Conservation (phyloP, 495 filamentous ascomycete genomes). For the Thozetella sp. region DNA sequence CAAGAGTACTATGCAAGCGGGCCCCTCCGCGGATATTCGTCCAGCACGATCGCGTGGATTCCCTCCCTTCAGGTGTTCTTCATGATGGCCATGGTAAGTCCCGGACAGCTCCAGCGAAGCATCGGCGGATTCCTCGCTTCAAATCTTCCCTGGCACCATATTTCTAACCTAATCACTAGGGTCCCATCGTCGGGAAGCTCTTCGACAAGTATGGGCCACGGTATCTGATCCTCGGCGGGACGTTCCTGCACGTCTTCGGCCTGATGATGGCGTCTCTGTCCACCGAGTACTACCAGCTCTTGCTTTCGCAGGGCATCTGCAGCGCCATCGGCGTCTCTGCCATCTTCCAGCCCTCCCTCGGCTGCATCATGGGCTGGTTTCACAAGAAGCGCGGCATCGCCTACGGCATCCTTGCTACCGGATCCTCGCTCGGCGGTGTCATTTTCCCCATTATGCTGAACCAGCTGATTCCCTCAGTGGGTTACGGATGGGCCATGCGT, state of each 20-base stretch:
- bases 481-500: constrained; percentile 69
- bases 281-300: constrained; percentile 59
- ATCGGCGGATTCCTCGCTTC: constrained; percentile 19
- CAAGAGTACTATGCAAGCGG: constrained; percentile 58
- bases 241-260: constrained; percentile 66
- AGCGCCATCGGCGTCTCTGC: constrained; percentile 31
- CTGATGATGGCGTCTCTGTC: constrained; percentile 69
- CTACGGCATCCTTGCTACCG: constrained; percentile 61
- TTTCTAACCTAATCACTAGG: constrained; percentile 9
- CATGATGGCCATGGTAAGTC: constrained; percentile 32
- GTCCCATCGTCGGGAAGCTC: constrained; percentile 48
- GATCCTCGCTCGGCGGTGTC: constrained; percentile 62
- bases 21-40: constrained; percentile 44
- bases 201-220: constrained; percentile 23
- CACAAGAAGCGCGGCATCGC: constrained; percentile 63
- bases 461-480: constrained; percentile 54
- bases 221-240: constrained; percentile 53
- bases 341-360: constrained; percentile 33
- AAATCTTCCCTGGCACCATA: background rate
- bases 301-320: constrained; percentile 55
- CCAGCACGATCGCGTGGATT: constrained; percentile 60
- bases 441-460: constrained; percentile 67
- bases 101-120: no score
- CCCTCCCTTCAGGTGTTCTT: constrained; percentile 43
- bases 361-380: constrained; percentile 53